Conservation (phyloP, 169 alveolate species). For the Cryptosporidium andersoni region DNA sequence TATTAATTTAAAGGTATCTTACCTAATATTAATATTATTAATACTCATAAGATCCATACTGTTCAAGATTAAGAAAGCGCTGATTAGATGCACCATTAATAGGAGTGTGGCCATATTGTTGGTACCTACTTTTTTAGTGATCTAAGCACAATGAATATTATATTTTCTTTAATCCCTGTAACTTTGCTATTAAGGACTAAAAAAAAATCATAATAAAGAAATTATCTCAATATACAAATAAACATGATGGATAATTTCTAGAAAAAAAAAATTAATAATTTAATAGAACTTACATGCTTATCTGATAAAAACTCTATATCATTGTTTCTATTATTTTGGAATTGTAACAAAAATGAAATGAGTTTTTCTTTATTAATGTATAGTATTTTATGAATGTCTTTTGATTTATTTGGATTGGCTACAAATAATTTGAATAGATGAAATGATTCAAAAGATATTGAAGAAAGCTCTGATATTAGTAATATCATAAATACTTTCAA, state of each 20-base stretch:
- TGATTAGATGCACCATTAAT: too few species aligned
- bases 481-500: conserved; percentile 41
- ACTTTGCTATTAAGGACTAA: conserved; percentile 17
- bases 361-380: conserved; percentile 29
- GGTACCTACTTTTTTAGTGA: neutral
- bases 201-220: neutral
- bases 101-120: too few species aligned
- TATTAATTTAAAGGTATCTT: neutral
- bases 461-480: conserved; percentile 21
- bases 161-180: conserved; percentile 10
- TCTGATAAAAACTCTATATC: conserved; percentile 31
- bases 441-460: conserved; percentile 71
- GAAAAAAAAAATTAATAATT: neutral
- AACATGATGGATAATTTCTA: neutral
- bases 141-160: neutral
- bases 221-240: neutral
- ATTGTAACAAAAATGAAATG: conserved; percentile 21
- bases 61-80: neutral
- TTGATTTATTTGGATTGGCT: conserved; percentile 72
- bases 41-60: neutral
- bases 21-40: neutral
- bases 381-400: conserved; percentile 45
- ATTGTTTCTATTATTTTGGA: conserved; percentile 31
- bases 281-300: conserved; percentile 47
- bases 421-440: conserved; percentile 75